Conservation (phyloP, 2,329 filamentous ascomycete genomes). For the Fusarium mexicanum region DNA sequence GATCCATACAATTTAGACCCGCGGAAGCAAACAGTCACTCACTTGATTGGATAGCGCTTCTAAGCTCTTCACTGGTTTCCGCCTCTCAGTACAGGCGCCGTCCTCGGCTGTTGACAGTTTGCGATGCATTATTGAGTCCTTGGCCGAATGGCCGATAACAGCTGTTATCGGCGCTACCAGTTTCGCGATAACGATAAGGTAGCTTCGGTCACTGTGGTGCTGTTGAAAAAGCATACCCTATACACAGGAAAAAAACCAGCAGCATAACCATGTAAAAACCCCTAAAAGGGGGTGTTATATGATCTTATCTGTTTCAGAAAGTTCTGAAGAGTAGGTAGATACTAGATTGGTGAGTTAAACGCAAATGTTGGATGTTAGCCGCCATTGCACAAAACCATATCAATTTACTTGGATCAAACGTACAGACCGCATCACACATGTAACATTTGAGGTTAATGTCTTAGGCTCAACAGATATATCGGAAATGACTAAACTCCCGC, state of each 20-base stretch:
- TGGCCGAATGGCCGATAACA: background rate
- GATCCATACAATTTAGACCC: background rate
- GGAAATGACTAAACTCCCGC: background rate
- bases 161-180: background rate
- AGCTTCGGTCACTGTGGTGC: background rate
- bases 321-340: fast-evolving
- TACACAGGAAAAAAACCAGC: fast-evolving
- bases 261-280: background rate
- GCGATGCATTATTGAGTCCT: too few species aligned
- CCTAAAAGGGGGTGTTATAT: background rate
- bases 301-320: fast-evolving
- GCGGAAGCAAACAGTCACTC: fast-evolving
- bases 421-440: fast-evolving
- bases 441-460: fast-evolving
- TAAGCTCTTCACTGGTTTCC: fast-evolving
- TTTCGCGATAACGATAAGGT: background rate
- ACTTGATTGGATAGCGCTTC: fast-evolving
- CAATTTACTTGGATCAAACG: fast-evolving
- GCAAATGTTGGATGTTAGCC: fast-evolving
- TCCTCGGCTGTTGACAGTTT: background rate
- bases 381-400: too few species aligned
- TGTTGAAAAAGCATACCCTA: background rate
- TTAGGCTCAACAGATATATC: fast-evolving
- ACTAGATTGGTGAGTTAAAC: fast-evolving
- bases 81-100: too few species aligned